Conservation (phyloP, 768 basidiomycete genomes). For the Naematelia aurantialba region DNA sequence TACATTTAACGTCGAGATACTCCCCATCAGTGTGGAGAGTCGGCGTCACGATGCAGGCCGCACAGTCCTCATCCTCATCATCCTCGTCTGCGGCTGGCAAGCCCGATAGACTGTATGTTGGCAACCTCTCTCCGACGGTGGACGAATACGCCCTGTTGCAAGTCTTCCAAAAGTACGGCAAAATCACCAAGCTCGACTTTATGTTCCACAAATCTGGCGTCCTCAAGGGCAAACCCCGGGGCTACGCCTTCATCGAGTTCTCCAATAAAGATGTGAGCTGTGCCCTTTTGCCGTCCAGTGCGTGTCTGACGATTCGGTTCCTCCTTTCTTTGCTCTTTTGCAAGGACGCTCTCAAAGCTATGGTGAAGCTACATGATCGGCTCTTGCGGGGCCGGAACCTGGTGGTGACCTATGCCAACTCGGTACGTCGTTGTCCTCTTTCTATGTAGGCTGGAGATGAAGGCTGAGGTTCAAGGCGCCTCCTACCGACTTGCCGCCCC, state of each 20-base stretch:
- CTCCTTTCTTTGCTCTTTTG: not conserved
- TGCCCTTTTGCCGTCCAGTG: not conserved
- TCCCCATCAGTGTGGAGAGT: not conserved
- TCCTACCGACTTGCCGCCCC: constrained; percentile 23
- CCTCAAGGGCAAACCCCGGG: constrained; percentile 84
- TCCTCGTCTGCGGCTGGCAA: constrained; percentile 34
- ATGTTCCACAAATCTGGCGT: constrained; percentile 90
- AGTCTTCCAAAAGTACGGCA: constrained; percentile 86
- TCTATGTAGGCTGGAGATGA: not conserved
- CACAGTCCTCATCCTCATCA: constrained; percentile 3
- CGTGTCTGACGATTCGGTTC: not conserved
- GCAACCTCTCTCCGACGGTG: constrained; percentile 79
- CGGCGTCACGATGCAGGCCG: constrained; percentile 1
- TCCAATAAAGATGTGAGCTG: constrained; percentile 69
- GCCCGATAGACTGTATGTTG: constrained; percentile 76
- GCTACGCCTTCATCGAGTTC: constrained; percentile 93
- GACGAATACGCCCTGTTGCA: constrained; percentile 91
- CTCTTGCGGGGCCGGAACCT: constrained; percentile 81
- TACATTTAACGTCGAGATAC: not conserved
- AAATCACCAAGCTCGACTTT: constrained; percentile 86
- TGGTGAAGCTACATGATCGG: constrained; percentile 69
- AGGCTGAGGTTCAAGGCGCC: constrained; percentile 31
- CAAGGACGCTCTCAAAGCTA: constrained; percentile 79
- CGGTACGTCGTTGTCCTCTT: constrained; percentile 53
- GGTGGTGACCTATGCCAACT: constrained; percentile 85